These are phyloP conservation scores for Solanum raphanifolium DNA, from an alignment of 257 asterid genomes.

Conservation along the genomic window DNA sequence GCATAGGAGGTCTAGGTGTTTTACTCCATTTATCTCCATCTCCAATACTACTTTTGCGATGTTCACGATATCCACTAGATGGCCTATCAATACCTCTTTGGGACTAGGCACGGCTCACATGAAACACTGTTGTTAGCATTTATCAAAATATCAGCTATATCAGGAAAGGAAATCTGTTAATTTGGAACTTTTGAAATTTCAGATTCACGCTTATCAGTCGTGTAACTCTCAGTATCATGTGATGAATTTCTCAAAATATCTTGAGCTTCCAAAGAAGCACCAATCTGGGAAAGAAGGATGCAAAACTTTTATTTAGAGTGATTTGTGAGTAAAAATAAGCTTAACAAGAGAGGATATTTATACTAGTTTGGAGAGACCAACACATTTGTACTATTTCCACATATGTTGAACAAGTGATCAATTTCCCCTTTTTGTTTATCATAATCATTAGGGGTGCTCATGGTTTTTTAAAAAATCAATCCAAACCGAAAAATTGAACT, in stretches of 20 bases:
- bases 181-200: slow-evolving; percentile 13
- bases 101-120: slow-evolving; percentile 32
- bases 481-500: too few relatives aligned
- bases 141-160: slow-evolving; percentile 29
- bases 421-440: too few relatives aligned
- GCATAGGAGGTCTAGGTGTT: slow-evolving; percentile 32
- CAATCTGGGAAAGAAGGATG: too few relatives aligned
- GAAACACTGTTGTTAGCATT: slow-evolving; percentile 15
- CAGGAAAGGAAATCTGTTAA: background rate
- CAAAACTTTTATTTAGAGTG: background rate
- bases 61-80: slow-evolving; percentile 39
- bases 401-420: too few relatives aligned
- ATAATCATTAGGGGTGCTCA: too few relatives aligned
- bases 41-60: slow-evolving; percentile 36
- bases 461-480: too few relatives aligned
- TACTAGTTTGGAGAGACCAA: too few relatives aligned
- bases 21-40: slow-evolving; percentile 67
- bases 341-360: too few relatives aligned
- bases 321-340: too few relatives aligned
- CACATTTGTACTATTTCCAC: too few relatives aligned
- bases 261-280: too few relatives aligned
- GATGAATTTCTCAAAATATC: background rate
- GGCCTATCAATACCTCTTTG: slow-evolving; percentile 43
- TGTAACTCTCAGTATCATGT: background rate
- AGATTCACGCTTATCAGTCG: background rate